Evolutionary conservation across 2,329 filamentous ascomycete species (phyloP).

Genomic region (Berkeleyomyces basicola): DNA sequence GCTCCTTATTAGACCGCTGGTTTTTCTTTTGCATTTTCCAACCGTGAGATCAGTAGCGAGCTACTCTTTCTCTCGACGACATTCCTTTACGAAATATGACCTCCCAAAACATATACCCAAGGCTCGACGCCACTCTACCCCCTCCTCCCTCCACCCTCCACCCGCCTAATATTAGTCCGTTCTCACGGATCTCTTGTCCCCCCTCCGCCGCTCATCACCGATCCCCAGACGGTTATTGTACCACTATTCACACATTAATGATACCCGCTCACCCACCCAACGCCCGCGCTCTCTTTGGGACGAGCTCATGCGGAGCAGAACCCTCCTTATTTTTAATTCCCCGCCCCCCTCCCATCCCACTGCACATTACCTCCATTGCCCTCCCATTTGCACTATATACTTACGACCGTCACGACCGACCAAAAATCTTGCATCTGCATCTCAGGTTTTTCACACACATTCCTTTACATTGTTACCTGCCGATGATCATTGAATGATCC

Average conservation of each 20-base stretch:
- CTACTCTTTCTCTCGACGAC: conserved; percentile 5
- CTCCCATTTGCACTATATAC: conserved; percentile 8
- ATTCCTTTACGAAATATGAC: conserved; percentile 7
- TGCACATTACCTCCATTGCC: conserved; percentile 2
- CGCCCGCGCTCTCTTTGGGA: conserved; percentile 6
- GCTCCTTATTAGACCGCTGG: conserved; percentile 5
- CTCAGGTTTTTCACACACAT: conserved; percentile 13
- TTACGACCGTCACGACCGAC: conserved; percentile 13
- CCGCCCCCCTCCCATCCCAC: not conserved
- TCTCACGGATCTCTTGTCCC: not conserved
- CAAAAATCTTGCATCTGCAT: conserved; percentile 13
- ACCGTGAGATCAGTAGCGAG: not conserved
- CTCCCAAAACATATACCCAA: conserved; percentile 1
- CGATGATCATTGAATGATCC: conserved; percentile 1
- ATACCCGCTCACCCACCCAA: conserved; percentile 9
- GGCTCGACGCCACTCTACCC: conserved; percentile 11
- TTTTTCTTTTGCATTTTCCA: not conserved
- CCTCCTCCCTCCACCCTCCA: not conserved
- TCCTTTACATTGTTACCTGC: conserved; percentile 2
- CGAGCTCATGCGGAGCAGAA: conserved; percentile 9
- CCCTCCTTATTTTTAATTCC: conserved; percentile 6
- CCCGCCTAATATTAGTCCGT: not conserved
- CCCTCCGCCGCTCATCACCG: not conserved
- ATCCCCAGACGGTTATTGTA: conserved; percentile 6
- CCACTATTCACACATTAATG: conserved; percentile 7